Conservation (phyloP, 208 protist species). For the Trypanosoma avium region DNA sequence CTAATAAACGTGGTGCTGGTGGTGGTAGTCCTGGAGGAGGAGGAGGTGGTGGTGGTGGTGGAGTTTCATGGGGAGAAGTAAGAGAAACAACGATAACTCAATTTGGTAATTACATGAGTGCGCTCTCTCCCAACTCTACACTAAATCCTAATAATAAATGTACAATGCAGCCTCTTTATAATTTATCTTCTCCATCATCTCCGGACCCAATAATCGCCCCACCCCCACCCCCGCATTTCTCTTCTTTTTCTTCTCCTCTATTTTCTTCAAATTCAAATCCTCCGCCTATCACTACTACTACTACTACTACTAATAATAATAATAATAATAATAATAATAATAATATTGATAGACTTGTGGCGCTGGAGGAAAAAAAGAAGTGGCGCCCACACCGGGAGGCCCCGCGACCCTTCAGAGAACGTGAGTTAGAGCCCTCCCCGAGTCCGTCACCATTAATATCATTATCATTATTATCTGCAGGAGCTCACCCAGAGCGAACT, state of each 20-base stretch:
- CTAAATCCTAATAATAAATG: too few species aligned
- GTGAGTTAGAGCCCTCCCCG: background rate
- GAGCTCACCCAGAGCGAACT: too few species aligned
- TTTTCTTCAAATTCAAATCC: background rate
- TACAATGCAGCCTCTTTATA: too few species aligned
- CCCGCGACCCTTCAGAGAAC: background rate
- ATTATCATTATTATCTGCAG: too few species aligned
- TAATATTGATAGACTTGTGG: slow-evolving; percentile 2
- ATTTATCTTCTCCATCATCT: too few species aligned
- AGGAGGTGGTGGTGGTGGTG: background rate
- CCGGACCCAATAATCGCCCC: too few species aligned
- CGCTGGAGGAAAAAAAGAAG: slow-evolving; percentile 15
- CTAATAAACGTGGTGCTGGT: background rate
- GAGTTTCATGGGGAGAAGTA: background rate
- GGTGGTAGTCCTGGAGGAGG: background rate
- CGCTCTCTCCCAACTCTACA: too few species aligned
- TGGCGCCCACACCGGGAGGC: slow-evolving; percentile 11
- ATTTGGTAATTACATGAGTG: background rate
- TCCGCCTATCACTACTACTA: background rate
- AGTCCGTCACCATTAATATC: background rate
- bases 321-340: background rate
- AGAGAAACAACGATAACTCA: background rate
- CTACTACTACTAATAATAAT: background rate
- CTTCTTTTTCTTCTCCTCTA: too few species aligned
- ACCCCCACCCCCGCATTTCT: too few species aligned